Conservation (phyloP, 2,329 filamentous ascomycete genomes). For the Alternaria infectoria region DNA sequence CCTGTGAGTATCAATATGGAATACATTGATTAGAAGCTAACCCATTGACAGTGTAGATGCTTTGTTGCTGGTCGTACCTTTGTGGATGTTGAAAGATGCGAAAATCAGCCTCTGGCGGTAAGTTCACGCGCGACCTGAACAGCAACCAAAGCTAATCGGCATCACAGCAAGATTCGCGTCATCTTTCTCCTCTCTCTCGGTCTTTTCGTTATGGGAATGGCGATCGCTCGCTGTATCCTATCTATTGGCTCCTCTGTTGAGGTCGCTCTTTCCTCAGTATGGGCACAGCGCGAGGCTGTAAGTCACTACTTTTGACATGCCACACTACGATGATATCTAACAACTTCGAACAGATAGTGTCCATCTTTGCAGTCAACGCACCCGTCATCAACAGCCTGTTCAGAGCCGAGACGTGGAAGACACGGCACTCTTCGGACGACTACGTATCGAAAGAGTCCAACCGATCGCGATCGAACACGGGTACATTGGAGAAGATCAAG, state of each 20-base stretch:
- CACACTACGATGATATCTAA: background rate
- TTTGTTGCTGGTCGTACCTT: background rate
- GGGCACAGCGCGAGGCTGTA: conserved; percentile 5
- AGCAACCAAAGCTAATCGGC: background rate
- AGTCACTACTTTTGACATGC: background rate
- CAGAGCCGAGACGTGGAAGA: background rate
- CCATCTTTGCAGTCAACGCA: conserved; percentile 5
- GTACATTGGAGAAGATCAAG: background rate
- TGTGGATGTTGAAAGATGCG: conserved; percentile 2
- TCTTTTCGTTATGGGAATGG: conserved; percentile 3
- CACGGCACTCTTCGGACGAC: background rate
- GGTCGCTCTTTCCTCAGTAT: conserved; percentile 5
- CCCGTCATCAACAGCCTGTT: conserved; percentile 4
- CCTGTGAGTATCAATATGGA: background rate
- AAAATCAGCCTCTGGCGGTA: conserved; percentile 1
- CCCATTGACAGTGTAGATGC: background rate
- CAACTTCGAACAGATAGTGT: background rate
- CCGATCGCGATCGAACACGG: background rate
- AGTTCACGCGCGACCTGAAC: background rate
- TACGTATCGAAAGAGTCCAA: background rate
- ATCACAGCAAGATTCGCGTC: background rate
- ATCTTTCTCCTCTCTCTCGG: conserved; percentile 1
- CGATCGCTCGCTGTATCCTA: conserved; percentile 2
- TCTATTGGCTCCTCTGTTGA: conserved; percentile 1
- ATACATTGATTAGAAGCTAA: background rate